Evolutionary conservation across 2,329 filamentous ascomycete genomes (phyloP).

Genomic region (Cladorrhinum sp.): DNA sequence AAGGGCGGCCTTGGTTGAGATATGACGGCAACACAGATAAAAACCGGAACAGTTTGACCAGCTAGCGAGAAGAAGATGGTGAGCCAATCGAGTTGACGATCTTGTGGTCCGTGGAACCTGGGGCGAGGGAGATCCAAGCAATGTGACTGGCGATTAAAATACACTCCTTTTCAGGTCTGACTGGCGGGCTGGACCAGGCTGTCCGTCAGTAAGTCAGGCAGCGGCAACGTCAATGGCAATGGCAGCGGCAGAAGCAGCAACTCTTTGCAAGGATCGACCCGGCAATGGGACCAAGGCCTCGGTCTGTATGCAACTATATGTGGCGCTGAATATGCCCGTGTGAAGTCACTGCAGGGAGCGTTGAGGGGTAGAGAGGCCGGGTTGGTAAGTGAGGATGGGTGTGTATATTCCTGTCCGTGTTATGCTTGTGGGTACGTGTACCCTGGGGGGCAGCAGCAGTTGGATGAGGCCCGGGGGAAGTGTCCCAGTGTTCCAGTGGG

Average conservation of each 20-base stretch:
- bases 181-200: constrained; percentile 13
- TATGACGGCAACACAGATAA: constrained; percentile 19
- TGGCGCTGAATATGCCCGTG: constrained; percentile 16
- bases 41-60: constrained; percentile 17
- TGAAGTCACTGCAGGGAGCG: constrained; percentile 7
- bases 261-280: constrained; percentile 26
- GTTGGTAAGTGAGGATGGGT: constrained; percentile 5
- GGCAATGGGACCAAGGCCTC: constrained; percentile 18
- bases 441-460: constrained; percentile 11
- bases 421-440: constrained; percentile 3
- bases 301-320: constrained; percentile 26
- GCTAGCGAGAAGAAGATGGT: constrained; percentile 24
- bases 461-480: constrained; percentile 5
- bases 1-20: constrained; percentile 17
- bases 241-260: constrained; percentile 17
- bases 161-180: constrained; percentile 24
- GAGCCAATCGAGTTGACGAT: constrained; percentile 27
- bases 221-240: constrained; percentile 19
- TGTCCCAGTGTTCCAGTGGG: constrained; percentile 16
- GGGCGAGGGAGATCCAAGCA: constrained; percentile 25
- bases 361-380: constrained; percentile 4
- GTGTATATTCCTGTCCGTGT: background rate
- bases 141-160: constrained; percentile 30
- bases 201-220: constrained; percentile 15
- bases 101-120: constrained; percentile 25